Base-by-base conservation (phyloP, 768 basidiomycete species). In the Pleurotus eryngii region DNA sequence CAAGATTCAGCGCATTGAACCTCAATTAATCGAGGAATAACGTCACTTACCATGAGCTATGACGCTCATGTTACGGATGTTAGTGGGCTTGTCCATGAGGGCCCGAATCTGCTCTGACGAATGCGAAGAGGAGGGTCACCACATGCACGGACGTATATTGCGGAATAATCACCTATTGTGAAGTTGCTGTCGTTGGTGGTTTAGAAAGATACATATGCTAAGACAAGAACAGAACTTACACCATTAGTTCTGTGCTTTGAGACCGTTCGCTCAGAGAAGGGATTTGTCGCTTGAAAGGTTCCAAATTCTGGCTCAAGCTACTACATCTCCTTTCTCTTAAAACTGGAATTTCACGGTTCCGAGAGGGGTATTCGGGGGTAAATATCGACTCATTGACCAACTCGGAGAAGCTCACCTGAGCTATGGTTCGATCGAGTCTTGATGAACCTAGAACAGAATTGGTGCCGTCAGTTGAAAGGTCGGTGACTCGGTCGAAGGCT, bases 1-100 rank as follows among this genome's bases (percentile, higher is more conserved):
- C 24, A 26, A 5, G 24, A 26, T 3, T 35, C 30, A 35, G 30
- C 30, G 11, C 30, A 35, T 35, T 35, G 8, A 35, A 9, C 30
- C 30, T 35, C 30, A 35, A 35, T 9, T 8, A 9, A 11, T 11
- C 30, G 9, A 9, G 30, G 11, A 35, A 35, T 35, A 49, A 37
- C 15, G 45, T 51, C 39, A 35, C 30, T 67, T 56, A 90, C 92
- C 91, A 76, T 93, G 90, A 66, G 92, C 92, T 68, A 92, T 92
- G 68, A 92, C 90, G 84, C 87, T 89, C 91, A 93, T 93, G 80
- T 92, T 92, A 77, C 92, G 89, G 70, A 95, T 94, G 75, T 94
- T 95, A 57, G 90, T 93, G 65, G 92, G 85, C 72, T 73, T 76
- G 83, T 94, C 89, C 92, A 95, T 95, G 62, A 95, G 87, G 63